Percentiles rank a stretch among this genome's conserved stretches.
These are phyloP conservation scores for Boletus insuetus DNA, from an alignment of 768 basidiomycete species.

Conservation along the genomic window DNA sequence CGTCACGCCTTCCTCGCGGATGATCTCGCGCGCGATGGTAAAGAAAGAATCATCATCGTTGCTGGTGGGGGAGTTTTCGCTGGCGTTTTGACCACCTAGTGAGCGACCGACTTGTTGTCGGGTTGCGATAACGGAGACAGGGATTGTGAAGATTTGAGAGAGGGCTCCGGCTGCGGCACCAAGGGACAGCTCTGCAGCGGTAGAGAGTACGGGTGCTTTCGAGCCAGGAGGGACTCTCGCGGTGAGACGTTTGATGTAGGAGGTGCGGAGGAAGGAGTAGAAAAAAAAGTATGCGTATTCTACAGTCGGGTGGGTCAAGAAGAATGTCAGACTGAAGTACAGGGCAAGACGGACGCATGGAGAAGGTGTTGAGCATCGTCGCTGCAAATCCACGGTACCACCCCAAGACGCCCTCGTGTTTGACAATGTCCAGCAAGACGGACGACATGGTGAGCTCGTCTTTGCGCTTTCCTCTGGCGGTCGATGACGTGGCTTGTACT, in stretches of 20 bases:
- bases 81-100: not conserved
- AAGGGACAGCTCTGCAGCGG: conserved; percentile 76
- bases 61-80: not conserved
- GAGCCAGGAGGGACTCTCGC: conserved; percentile 58
- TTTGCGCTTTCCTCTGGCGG: conserved; percentile 51
- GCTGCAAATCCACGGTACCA: conserved; percentile 92
- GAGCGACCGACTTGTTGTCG: conserved; percentile 85
- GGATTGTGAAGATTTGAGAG: conserved; percentile 97
- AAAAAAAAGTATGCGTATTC: conserved; percentile 99
- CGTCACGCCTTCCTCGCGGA: conserved; percentile 81
- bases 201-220: conserved; percentile 62
- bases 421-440: conserved; percentile 68
- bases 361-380: conserved; percentile 98
- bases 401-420: conserved; percentile 77
- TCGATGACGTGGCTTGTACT: conserved; percentile 75
- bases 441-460: conserved; percentile 54
- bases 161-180: conserved; percentile 92
- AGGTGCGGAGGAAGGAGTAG: conserved; percentile 85
- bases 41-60: conserved; percentile 67
- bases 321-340: not conserved
- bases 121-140: conserved; percentile 96
- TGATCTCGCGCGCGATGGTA: conserved; percentile 78
- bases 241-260: conserved; percentile 72
- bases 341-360: conserved; percentile 62
- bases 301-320: conserved; percentile 29